Conservation (phyloP, 805 yeast genomes). For the Wickerhamiella azymoides region DNA sequence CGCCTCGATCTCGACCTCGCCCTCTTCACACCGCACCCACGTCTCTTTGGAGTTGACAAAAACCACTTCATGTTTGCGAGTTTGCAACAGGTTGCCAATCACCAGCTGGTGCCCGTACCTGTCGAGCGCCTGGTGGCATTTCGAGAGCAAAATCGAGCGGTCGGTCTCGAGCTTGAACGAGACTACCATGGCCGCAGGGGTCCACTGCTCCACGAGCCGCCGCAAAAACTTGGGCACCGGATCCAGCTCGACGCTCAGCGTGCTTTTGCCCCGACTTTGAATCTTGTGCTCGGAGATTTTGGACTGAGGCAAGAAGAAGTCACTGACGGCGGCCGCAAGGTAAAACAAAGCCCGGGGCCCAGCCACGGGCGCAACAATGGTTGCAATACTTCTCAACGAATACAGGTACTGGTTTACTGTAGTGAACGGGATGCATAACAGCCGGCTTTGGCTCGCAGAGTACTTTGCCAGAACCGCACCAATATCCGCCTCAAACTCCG, state of each 20-base stretch:
- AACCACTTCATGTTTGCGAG: slow-evolving; percentile 76
- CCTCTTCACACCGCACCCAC: slow-evolving; percentile 28
- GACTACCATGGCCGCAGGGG: slow-evolving; percentile 85
- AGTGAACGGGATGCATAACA: slow-evolving; percentile 76
- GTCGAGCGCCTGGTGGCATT: slow-evolving; percentile 65
- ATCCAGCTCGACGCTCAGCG: slow-evolving; percentile 70
- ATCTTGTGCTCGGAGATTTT: slow-evolving; percentile 88
- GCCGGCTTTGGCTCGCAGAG: slow-evolving; percentile 33
- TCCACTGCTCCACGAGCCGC: slow-evolving; percentile 85
- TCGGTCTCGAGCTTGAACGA: slow-evolving; percentile 94
- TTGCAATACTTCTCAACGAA: slow-evolving; percentile 58
- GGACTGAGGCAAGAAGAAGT: slow-evolving; percentile 79
- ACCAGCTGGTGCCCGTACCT: slow-evolving; percentile 88
- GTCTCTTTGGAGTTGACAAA: slow-evolving; percentile 42
- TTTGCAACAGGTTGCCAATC: slow-evolving; percentile 82
- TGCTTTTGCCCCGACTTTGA: slow-evolving; percentile 57
- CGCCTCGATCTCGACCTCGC: slow-evolving; percentile 55
- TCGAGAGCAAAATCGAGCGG: slow-evolving; percentile 46
- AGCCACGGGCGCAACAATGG: slow-evolving; percentile 40
- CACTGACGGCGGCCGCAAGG: slow-evolving; percentile 96
- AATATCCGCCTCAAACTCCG: slow-evolving; percentile 49
- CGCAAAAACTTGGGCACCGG: slow-evolving; percentile 93
- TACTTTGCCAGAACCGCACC: slow-evolving; percentile 38
- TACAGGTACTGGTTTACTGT: slow-evolving; percentile 89
- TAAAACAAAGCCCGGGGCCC: slow-evolving; percentile 51